These are phyloP conservation scores for Ascochyta clinopodiicola DNA, from an alignment of 2,329 filamentous ascomycete species.

Conservation along the genomic window DNA sequence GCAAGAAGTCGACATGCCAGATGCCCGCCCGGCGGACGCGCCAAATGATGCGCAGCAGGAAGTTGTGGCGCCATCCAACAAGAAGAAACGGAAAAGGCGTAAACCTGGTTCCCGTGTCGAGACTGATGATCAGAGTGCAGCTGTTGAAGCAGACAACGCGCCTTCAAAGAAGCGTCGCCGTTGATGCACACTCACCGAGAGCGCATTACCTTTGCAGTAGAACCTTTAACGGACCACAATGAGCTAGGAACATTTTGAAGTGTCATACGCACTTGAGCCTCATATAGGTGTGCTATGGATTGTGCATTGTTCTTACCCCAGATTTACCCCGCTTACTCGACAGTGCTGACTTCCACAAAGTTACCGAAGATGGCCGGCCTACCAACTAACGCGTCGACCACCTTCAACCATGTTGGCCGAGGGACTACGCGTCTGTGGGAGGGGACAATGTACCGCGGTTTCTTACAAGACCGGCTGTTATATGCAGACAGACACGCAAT, in stretches of 20 bases:
- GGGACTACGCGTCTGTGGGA: not conserved
- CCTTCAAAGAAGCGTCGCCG: constrained; percentile 27
- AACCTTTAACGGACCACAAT: not conserved
- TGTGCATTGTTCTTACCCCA: constrained; percentile 14
- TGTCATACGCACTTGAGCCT: constrained; percentile 2
- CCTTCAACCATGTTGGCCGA: constrained; percentile 1
- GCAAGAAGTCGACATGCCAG: not conserved
- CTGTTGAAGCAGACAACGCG: constrained; percentile 6
- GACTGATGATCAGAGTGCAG: constrained; percentile 12
- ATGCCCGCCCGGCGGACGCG: not conserved
- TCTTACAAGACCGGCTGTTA: no score
- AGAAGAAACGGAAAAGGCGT: constrained; percentile 33
- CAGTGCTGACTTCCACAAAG: constrained; percentile 20
- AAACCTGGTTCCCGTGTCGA: constrained; percentile 12
- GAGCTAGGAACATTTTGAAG: not conserved
- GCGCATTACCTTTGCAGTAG: not conserved
- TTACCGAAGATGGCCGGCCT: constrained; percentile 29
- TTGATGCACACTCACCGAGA: constrained; percentile 10
- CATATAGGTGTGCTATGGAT: constrained; percentile 1
- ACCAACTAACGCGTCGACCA: constrained; percentile 3
- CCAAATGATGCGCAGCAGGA: constrained; percentile 4
- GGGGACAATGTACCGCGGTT: not conserved
- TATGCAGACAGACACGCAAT: no score
- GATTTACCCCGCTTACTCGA: constrained; percentile 33
- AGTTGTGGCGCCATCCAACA: constrained; percentile 12